These are phyloP conservation scores for Berberis vulgaris DNA, from an alignment of 164 flowering plant species.

Conservation along the genomic window DNA sequence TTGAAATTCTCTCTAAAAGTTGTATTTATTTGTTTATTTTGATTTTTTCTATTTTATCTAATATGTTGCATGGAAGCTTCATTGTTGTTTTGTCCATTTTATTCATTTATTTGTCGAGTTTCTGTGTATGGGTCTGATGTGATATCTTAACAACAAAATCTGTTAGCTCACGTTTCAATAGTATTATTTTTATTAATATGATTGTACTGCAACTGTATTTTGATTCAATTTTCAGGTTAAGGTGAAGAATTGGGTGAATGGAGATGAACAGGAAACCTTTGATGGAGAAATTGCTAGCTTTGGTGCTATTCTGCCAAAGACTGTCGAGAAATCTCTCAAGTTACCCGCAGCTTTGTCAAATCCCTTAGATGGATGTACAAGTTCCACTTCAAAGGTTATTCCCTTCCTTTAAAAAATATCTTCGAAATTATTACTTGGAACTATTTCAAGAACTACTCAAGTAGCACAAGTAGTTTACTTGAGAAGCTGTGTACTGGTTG, in stretches of 20 bases:
- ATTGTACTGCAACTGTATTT: not conserved
- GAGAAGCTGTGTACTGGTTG: too few relatives aligned
- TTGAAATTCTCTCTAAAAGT: too few relatives aligned
- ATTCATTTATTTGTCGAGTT: too few relatives aligned
- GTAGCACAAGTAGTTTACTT: not conserved
- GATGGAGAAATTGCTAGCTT: constrained; percentile 63
- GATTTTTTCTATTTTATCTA: too few relatives aligned
- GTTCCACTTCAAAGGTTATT: constrained; percentile 50
- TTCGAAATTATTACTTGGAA: too few relatives aligned
- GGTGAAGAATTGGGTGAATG: constrained; percentile 69
- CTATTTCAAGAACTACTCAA: not conserved
- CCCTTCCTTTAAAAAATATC: not conserved
- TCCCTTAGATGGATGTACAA: constrained; percentile 50
- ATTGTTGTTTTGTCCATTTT: too few relatives aligned
- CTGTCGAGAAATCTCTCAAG: constrained; percentile 25
- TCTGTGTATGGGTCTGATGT: too few relatives aligned
- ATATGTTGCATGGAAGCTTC: too few relatives aligned
- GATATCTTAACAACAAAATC: too few relatives aligned
- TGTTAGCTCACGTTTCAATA: too few relatives aligned
- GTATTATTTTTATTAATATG: too few relatives aligned
- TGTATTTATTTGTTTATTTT: too few relatives aligned
- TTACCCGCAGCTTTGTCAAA: constrained; percentile 41
- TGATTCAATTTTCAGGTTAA: constrained; percentile 45
- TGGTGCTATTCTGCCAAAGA: constrained; percentile 54
- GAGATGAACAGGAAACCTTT: constrained; percentile 30